Base-by-base conservation (phyloP, 331 rosid genomes). In the Telfairia occidentalis region DNA sequence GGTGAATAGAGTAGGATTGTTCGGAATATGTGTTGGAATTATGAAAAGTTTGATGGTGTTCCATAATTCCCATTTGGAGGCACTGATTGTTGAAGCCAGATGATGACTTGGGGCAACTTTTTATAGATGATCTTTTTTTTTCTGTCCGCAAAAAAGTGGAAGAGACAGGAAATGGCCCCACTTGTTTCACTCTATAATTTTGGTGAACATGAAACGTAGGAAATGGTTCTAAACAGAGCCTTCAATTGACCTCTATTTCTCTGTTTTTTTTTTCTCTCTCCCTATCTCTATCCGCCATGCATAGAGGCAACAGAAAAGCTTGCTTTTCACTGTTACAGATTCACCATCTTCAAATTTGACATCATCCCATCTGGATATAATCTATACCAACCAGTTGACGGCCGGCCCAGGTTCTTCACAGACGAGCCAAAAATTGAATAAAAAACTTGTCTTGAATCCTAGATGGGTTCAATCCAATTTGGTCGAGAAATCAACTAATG, bases 111-210 rank as follows among this genome's bases (percentile, higher is more conserved):
- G 60, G 55, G 30, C 9, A 46, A 46, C 75, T 65, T 45, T 71
- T 71, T 71, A 71, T 71, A 71, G 76, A 71, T 71, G 59, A 9
- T 8, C 49, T 45, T 69, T 32, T 12, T 7, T 19, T 30, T 35
- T 38, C 13, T 64, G 26, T 64, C 35, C 60, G 76, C 24, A 29
- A 71, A 48, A 50, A 46, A 45, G 76, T 18, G 76, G 54, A 57
- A 75, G 55, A 37, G 64, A 59, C 53, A 57, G 9, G 70, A 57
- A 38, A 38, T 75, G 78, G 78, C 42, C 78, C 52, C 57, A 54
- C 35, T 8, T 6, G 38, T 37, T 29, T 7, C 37, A 19, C 52
- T 45, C 53, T 75, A 37, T 5, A 24, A 54, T 57, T 35, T 23
- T 57, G 55, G 42, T 38, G 35, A 46, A 38, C 28, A 40, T 57